Base-by-base conservation (phyloP, 1,284 basidiomycete species). In the Vanrija pseudolonga region DNA sequence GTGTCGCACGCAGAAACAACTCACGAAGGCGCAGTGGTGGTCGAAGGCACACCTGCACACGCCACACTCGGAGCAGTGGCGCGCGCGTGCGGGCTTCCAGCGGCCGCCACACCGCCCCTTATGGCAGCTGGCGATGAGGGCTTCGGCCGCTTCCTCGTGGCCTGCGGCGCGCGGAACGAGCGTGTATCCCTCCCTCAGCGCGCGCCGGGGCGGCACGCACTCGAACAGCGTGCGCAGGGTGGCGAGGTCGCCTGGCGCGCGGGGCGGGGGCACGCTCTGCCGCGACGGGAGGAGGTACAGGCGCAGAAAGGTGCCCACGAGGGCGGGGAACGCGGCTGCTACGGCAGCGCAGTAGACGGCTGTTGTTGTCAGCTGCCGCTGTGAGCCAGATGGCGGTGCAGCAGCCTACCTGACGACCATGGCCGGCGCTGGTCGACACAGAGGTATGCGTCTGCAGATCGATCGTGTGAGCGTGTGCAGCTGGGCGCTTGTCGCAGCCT, bases 11-110 rank as follows among this genome's bases (percentile, higher is more conserved):
- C 38, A n/a, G 17, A n/a, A 3, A 4, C 5, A 1, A 61, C 70
- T 50, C 42, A 72, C 72, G 45, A 74, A 67, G 7, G 66, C 58
- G 50, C 72, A 74, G 56, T 74, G 72, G 51, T 74, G 72, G 56
- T 74, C 72, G 48, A 70, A 74, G 4, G 67, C 72, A 3, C 55
- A 61, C 23, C 74, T 61, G 57, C 74, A 76, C 17, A 59, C 54
- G 7, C 65, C 66, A 44, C 74, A 75, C 42, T 68, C 63, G 3
- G 66, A 66, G 48, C 74, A 76, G 53, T 74, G 73, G 12, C 72
- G 62, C 41, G 71, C 59, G 43, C 71, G 61, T 3, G 67, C 65
- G 1, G 72, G 72, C 43, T 73, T 72, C 68, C 70, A 73, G n/a
- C 69, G 28, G 2, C 66, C 50, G 6, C 14, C 23, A 24, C 56